These are phyloP conservation scores for Phycomyces nitens DNA, from an alignment of 192 early-diverging fungal genomes.

Conservation along the genomic window DNA sequence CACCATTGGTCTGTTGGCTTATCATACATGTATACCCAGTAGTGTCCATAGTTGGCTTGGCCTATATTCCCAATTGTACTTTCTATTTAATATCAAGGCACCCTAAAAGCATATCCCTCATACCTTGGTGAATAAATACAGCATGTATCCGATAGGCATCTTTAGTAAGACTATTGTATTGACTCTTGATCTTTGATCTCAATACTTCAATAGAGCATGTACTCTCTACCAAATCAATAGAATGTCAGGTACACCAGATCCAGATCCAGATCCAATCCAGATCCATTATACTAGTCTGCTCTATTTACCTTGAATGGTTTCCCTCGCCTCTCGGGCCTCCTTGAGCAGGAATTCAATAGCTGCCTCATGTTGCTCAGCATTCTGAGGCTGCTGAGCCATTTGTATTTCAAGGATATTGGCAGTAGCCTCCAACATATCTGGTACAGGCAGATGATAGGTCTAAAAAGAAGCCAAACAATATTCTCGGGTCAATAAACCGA, in stretches of 20 bases:
- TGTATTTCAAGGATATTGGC: slow-evolving; percentile 19
- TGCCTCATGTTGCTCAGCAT: neutral
- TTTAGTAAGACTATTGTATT: slow-evolving; percentile 34
- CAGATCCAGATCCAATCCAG: neutral
- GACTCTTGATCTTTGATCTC: slow-evolving; percentile 29
- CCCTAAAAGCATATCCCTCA: neutral
- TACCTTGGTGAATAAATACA: slow-evolving; percentile 73
- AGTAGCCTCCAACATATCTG: slow-evolving; percentile 33
- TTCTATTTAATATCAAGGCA: neutral
- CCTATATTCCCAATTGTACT: too few relatives aligned
- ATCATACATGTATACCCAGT: slow-evolving; percentile 76
- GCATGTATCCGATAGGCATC: slow-evolving; percentile 66
- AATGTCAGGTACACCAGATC: neutral
- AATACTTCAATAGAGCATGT: slow-evolving; percentile 9
- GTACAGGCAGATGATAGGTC: slow-evolving; percentile 22
- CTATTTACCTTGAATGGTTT: slow-evolving; percentile 11
- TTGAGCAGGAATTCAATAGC: slow-evolving; percentile 15
- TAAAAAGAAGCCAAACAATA: neutral
- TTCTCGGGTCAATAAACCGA: neutral
- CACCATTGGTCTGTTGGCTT: slow-evolving; percentile 56
- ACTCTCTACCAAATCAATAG: slow-evolving; percentile 9
- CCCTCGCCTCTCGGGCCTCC: slow-evolving; percentile 7
- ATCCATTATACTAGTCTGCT: neutral
- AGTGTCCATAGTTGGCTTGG: slow-evolving; percentile 69
- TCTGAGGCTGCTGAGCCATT: neutral